A percentile compares a stretch with the other conserved stretches of the same genome.
These are phyloP conservation scores for Aphanocladium album DNA, from an alignment of 2,329 filamentous ascomycete species.

Conservation along the genomic window DNA sequence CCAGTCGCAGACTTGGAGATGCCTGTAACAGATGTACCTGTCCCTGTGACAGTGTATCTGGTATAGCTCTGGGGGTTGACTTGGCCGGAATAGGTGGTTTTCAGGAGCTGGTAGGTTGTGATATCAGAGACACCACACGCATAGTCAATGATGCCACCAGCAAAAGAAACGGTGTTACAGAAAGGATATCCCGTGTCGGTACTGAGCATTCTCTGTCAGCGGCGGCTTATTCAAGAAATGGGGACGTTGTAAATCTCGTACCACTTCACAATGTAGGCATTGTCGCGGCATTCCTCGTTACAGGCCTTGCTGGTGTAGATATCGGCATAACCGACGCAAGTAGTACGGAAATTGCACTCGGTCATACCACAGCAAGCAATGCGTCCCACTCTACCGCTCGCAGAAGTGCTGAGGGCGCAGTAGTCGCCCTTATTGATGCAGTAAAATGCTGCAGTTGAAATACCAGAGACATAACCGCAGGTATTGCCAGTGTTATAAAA, in stretches of 20 bases:
- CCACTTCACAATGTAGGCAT: constrained; percentile 43
- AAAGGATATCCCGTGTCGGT: constrained; percentile 30
- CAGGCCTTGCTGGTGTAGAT: constrained; percentile 33
- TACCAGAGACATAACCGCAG: constrained; percentile 44
- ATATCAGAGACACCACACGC: constrained; percentile 35
- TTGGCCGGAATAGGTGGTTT: constrained; percentile 39
- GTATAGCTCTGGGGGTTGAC: constrained; percentile 25
- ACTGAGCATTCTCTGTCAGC: constrained; percentile 26
- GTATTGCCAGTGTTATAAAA: constrained; percentile 46
- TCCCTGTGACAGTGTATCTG: constrained; percentile 19
- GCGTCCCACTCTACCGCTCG: constrained; percentile 25
- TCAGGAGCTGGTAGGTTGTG: constrained; percentile 30
- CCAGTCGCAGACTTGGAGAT: neutral
- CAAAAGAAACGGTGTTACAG: constrained; percentile 43
- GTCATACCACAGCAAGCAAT: constrained; percentile 38
- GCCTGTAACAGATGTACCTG: neutral
- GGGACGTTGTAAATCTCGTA: constrained; percentile 21
- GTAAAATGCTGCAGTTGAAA: constrained; percentile 33
- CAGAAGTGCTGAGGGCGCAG: constrained; percentile 37
- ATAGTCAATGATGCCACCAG: constrained; percentile 37
- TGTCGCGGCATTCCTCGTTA: constrained; percentile 34
- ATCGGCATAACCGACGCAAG: constrained; percentile 35
- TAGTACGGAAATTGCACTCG: constrained; percentile 30
- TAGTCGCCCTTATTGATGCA: constrained; percentile 28
- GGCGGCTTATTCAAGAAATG: neutral